A percentile compares a stretch with the other conserved stretches of the same genome.
Conservation (phyloP, 1,139 yeast species). For the Kodamaea derodonti region DNA sequence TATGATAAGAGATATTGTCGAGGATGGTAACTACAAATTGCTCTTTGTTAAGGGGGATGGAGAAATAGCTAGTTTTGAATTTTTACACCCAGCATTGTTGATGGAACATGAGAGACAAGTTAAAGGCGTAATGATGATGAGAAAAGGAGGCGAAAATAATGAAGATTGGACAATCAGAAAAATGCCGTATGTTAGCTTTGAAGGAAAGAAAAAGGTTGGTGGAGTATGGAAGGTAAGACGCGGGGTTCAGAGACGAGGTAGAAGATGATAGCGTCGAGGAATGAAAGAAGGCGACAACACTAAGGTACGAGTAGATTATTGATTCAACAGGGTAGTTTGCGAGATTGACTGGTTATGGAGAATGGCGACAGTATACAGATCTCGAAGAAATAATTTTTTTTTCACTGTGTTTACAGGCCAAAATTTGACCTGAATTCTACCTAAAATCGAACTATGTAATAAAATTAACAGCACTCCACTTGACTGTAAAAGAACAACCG, state of each 20-base stretch:
- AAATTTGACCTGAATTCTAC: not conserved
- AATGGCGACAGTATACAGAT: not conserved
- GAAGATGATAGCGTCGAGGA: not conserved
- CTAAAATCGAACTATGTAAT: too few relatives aligned
- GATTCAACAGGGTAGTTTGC: not conserved
- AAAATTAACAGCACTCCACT: too few relatives aligned
- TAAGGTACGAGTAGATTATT: not conserved
- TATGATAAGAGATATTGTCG: conserved; percentile 11
- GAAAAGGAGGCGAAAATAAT: conserved; percentile 8
- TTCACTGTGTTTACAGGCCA: not conserved
- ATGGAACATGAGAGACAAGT: conserved; percentile 10
- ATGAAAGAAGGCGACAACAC: not conserved
- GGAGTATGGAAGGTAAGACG: conserved; percentile 62
- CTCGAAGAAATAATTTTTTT: not conserved
- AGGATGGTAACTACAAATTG: conserved; percentile 27
- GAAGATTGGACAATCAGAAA: conserved; percentile 10
- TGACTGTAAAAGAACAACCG: too few relatives aligned
- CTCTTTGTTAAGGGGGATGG: conserved; percentile 64
- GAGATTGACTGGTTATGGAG: too few relatives aligned
- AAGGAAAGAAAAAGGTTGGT: conserved; percentile 46
- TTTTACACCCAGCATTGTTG: conserved; percentile 23
- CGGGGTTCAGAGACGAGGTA: conserved; percentile 51
- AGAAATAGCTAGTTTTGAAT: conserved; percentile 40
- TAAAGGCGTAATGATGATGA: conserved; percentile 8
- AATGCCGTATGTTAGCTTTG: conserved; percentile 53